Evolutionary conservation across 805 yeast species (phyloP), one percentile per base, ranked within the genome.

Genomic region (Monosporozyma siamensis): DNA sequence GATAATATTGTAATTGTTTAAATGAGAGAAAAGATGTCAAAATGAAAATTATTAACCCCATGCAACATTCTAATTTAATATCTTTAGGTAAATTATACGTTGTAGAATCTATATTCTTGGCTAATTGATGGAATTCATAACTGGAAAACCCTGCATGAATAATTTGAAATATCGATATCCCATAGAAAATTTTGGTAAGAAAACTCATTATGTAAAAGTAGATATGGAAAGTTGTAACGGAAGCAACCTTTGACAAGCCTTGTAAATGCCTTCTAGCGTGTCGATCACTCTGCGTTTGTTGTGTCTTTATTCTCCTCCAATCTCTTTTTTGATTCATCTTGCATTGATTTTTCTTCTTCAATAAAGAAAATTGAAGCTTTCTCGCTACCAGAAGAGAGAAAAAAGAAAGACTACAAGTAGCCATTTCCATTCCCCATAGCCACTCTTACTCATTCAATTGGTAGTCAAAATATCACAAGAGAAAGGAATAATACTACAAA

Each of bases 141-240:
- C 63, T 59, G 8, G 65, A 59, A 40, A 56, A 59, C 1, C 58
- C 65, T 6, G 65, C 48, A 45, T 63, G 67, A 3, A 54, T 25
- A 4, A 59, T 39, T 22, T 47, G 50, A 17, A 51, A 21, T 4
- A 50, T 26, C 6, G 58, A 46, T n/a, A 54, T 26, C 2, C 32
- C 12, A 11, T 47, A 38, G 12, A 55, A 30, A 10, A 44, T 21
- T 25, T 46, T 50, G 2, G 55, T 46, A 6, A 46, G 9, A 7
- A 52, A 4, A 8, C 51, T 40, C 59, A 55, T 56, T 25, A 15
- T 34, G 3, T 27, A 25, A 25, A 6, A 25, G 12, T 25, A 25
- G 4, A 25, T 25, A 25, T 25, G 12, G 8, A 25, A n/a, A n/a
- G n/a, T n/a, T n/a, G n/a, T n/a, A n/a, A n/a, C n/a, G n/a, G n/a